Conservation (phyloP, 257 asterid genomes). For the Solanum lycopersicoides region DNA sequence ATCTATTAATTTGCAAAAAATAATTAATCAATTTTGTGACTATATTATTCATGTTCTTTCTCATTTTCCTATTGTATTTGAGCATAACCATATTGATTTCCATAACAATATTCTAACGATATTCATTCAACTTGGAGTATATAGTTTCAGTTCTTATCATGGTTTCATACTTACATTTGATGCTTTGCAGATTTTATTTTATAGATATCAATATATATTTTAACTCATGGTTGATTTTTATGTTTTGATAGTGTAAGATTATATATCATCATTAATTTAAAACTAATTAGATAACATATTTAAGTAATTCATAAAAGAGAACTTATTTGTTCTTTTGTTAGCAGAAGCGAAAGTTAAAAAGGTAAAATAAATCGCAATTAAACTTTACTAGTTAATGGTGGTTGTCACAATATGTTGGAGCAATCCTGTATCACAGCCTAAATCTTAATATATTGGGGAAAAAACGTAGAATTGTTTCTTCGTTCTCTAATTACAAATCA, state of each 20-base stretch:
- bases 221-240: too few relatives aligned
- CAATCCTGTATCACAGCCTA: too few relatives aligned
- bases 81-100: not conserved
- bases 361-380: too few relatives aligned
- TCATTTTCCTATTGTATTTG: not conserved
- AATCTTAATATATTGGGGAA: not conserved
- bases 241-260: not conserved
- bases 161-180: not conserved
- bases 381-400: too few relatives aligned
- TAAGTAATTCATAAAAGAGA: not conserved
- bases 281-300: not conserved
- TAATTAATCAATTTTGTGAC: not conserved
- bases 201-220: not conserved
- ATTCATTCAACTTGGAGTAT: not conserved
- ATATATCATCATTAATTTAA: too few relatives aligned
- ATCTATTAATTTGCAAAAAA: not conserved
- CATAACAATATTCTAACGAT: not conserved
- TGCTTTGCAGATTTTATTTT: not conserved
- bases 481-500: too few relatives aligned
- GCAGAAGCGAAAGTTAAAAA: not conserved
- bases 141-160: not conserved
- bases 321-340: too few relatives aligned
- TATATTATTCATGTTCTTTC: not conserved
- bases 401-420: too few relatives aligned
- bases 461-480: not conserved